Evolutionary conservation across 352 stramenopile genomes (phyloP).

Genomic region (Globisporangium perplexum): DNA sequence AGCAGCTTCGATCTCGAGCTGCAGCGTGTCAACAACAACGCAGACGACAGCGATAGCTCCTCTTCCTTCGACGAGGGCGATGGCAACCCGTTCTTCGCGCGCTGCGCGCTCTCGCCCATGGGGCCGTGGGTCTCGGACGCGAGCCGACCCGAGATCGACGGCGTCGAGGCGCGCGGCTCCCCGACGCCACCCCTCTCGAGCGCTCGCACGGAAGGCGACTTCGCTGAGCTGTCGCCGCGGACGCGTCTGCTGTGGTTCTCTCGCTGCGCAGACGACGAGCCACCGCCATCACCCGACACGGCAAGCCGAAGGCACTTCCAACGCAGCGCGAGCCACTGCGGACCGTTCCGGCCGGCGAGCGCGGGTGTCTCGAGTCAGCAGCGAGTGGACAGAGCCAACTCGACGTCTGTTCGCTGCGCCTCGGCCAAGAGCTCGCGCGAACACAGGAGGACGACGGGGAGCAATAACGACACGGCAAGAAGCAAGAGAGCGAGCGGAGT

Average conservation of each 20-base stretch:
- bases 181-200: neutral
- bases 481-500: neutral
- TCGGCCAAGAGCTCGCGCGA: conserved; percentile 14
- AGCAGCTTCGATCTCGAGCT: conserved; percentile 4
- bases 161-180: conserved; percentile 2
- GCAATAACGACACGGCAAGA: neutral
- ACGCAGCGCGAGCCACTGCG: conserved; percentile 8
- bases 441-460: neutral
- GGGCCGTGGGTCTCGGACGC: conserved; percentile 37
- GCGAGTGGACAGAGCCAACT: neutral
- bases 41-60: conserved; percentile 4
- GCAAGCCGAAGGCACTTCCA: neutral
- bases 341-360: conserved; percentile 5
- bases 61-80: conserved; percentile 4
- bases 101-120: conserved; percentile 29
- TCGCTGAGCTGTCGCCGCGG: conserved; percentile 43
- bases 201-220: conserved; percentile 7
- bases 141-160: conserved; percentile 4
- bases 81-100: conserved; percentile 8
- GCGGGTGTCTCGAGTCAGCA: neutral
- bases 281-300: neutral
- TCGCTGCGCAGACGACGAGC: conserved; percentile 21
- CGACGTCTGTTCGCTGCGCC: conserved; percentile 15
- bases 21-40: conserved; percentile 4
- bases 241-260: conserved; percentile 64